Evolutionary conservation across 1,284 basidiomycete genomes (phyloP).

Genomic region (Cryptococcus sp.): DNA sequence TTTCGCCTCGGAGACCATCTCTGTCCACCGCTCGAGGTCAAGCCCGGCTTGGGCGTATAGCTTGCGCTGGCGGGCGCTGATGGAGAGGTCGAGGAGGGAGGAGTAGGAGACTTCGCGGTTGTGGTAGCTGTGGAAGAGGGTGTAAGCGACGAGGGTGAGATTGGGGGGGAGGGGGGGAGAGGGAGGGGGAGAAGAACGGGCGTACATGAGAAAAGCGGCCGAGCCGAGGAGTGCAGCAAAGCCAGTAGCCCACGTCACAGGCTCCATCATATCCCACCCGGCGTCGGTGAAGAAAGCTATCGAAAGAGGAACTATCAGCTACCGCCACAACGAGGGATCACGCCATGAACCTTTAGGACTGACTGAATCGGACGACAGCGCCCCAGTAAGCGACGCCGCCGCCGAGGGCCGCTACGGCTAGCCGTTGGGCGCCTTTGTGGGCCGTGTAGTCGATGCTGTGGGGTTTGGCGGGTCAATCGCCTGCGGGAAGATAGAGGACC

Average conservation of each 20-base stretch:
- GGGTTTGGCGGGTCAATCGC: neutral
- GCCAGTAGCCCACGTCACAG: constrained; percentile 48
- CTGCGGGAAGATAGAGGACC: neutral
- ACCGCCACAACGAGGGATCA: neutral
- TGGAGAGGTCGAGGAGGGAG: constrained; percentile 58
- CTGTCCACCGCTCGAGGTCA: constrained; percentile 62
- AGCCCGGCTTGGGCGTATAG: constrained; percentile 61
- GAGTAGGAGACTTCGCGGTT: constrained; percentile 67
- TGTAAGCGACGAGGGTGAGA: neutral
- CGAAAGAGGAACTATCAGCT: neutral
- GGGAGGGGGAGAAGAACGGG: neutral
- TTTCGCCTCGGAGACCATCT: constrained; percentile 57
- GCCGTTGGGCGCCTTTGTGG: constrained; percentile 57
- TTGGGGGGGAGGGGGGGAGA: neutral
- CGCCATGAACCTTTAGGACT: too few relatives aligned
- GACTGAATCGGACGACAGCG: constrained; percentile 58
- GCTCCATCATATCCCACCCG: constrained; percentile 66
- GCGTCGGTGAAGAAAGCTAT: constrained; percentile 37
- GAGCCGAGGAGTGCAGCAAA: constrained; percentile 32
- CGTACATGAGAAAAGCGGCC: constrained; percentile 33
- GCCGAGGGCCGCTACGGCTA: constrained; percentile 61
- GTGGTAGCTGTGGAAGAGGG: constrained; percentile 53
- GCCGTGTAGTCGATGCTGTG: constrained; percentile 58
- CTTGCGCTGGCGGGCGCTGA: constrained; percentile 58
- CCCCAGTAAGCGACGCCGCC: constrained; percentile 63